A percentile compares a stretch with the other conserved stretches of the same genome.
phyloP scores from a whole-genome alignment of 129 eudicot genomes.

The Ambrosia artemisiifolia region DNA sequence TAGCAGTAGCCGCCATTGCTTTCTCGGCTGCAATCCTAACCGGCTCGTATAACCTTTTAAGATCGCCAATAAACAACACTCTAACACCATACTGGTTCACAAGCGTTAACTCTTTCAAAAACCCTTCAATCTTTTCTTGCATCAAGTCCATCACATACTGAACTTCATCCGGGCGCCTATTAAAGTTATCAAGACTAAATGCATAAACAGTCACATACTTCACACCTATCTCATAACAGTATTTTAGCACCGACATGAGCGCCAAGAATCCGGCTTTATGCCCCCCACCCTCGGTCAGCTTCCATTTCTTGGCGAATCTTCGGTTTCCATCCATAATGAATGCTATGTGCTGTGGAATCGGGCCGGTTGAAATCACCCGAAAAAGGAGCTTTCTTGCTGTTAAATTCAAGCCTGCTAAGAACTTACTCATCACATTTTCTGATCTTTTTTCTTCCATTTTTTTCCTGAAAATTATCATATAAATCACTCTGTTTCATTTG shows the following conservation, averaged over 20 bases:
- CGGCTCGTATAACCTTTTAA: slow-evolving; percentile 44
- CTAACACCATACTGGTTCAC: slow-evolving; percentile 50
- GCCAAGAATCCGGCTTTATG: slow-evolving; percentile 61
- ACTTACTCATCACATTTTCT: slow-evolving; percentile 7
- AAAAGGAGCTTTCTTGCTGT: slow-evolving; percentile 35
- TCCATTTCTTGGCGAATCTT: slow-evolving; percentile 50
- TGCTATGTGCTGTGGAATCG: slow-evolving; percentile 59
- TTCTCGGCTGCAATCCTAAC: slow-evolving; percentile 54
- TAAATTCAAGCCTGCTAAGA: slow-evolving; percentile 35
- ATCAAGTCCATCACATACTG: slow-evolving; percentile 59
- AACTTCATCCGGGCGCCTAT: slow-evolving; percentile 57
- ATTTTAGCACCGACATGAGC: slow-evolving; percentile 60
- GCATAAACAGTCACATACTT: slow-evolving; percentile 50
- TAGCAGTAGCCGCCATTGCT: slow-evolving; percentile 49
- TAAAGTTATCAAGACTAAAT: slow-evolving; percentile 68
- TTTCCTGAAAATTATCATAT: slow-evolving; percentile 20
- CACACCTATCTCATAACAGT: slow-evolving; percentile 62
- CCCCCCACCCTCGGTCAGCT: slow-evolving; percentile 56
- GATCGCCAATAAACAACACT: slow-evolving; percentile 52
- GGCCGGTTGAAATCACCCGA: slow-evolving; percentile 45
- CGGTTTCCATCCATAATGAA: slow-evolving; percentile 76
- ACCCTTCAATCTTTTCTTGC: slow-evolving; percentile 67
- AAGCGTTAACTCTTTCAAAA: slow-evolving; percentile 43
- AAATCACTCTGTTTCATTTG: neutral
- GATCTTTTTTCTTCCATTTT: slow-evolving; percentile 28